Base-by-base conservation (phyloP, 2,329 filamentous ascomycete genomes). In the Diaporthe caulivora region DNA sequence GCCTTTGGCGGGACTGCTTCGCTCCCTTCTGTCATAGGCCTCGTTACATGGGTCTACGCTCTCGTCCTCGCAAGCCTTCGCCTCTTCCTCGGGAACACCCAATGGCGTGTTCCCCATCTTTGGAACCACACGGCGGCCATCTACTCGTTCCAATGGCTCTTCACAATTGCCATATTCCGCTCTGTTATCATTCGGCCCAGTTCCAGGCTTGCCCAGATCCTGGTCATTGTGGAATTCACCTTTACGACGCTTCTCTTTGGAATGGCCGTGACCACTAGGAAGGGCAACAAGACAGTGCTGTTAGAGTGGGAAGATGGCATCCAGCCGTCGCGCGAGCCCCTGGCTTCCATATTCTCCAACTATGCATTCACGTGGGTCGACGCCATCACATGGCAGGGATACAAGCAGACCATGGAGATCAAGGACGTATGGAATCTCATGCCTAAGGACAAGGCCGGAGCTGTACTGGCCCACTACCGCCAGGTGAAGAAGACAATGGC, bases 61-160 rank as follows among this genome's bases (percentile, higher is more conserved):
- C 86, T 96, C 37, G 83, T 92, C 21, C 88, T 99, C 73, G 92
- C 92, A 18, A 89, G 91, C 26, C 84, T 95, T 55, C 92, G 97
- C 44, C 85, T 98, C 78, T 92, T 83, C 83, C 90, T 87, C 83
- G 92, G 82, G 82, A 91, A 85, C 83, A 90, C 84, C 79, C 90
- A 86, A 87, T 94, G 84, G 89, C 89, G 82, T 82, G 81, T 97
- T 18, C 92, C 93, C 11, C 88, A 89, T 73, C 85, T 98, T 11
- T 99, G 97, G 97, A 95, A 96, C 80, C 97, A 99, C 83, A 98
- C 97, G 0, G 93, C 95, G 26, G 84, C 89, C 76, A 91, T 99
- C 70, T 99, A 99, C 82, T 89, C 90, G 71, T 86, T 92, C 70
- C 92, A 95, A 81, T 99, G 96, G 95, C 79, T 97, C 7, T 92